Percentiles rank a stretch among this genome's conserved stretches.
Evolutionary conservation across 768 basidiomycete genomes (phyloP).

Genomic region (Coprinopsis marcescibilis): DNA sequence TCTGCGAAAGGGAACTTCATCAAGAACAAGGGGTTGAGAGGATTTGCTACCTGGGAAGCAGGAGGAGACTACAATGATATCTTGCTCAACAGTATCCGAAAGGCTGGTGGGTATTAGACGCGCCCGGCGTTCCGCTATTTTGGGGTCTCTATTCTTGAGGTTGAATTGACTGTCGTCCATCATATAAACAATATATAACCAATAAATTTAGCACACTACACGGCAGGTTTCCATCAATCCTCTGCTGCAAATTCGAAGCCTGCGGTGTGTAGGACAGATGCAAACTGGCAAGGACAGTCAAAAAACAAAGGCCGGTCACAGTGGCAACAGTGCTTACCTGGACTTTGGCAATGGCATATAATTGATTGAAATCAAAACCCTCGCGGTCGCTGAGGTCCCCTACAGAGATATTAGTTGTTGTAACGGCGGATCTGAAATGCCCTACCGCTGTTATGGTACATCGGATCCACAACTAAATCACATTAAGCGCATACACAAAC

Average conservation of each 20-base stretch:
- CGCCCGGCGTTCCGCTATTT: not conserved
- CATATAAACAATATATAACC: not conserved
- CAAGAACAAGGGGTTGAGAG: conserved; percentile 41
- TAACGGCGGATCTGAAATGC: conserved; percentile 4
- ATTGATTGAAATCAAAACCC: conserved; percentile 80
- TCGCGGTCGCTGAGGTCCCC: conserved; percentile 76
- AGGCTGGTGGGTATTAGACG: conserved; percentile 16
- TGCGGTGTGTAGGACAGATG: conserved; percentile 65
- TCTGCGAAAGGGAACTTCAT: conserved; percentile 57
- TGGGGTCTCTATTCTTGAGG: not conserved
- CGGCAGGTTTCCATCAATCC: not conserved
- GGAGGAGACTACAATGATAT: conserved; percentile 55
- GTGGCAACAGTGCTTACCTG: no score
- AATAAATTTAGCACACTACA: not conserved
- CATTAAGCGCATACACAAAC: not conserved
- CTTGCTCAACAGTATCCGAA: conserved; percentile 38
- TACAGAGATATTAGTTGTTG: conserved; percentile 14
- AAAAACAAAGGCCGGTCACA: not conserved
- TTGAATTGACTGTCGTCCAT: not conserved
- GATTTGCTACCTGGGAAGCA: conserved; percentile 71
- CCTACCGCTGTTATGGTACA: conserved; percentile 81
- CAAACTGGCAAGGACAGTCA: conserved; percentile 41
- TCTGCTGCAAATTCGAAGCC: conserved; percentile 38
- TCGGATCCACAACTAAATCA: conserved; percentile 69
- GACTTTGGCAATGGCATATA: conserved; percentile 81